Conservation (phyloP, 768 basidiomycete genomes). For the Multifurca ochricompacta region DNA sequence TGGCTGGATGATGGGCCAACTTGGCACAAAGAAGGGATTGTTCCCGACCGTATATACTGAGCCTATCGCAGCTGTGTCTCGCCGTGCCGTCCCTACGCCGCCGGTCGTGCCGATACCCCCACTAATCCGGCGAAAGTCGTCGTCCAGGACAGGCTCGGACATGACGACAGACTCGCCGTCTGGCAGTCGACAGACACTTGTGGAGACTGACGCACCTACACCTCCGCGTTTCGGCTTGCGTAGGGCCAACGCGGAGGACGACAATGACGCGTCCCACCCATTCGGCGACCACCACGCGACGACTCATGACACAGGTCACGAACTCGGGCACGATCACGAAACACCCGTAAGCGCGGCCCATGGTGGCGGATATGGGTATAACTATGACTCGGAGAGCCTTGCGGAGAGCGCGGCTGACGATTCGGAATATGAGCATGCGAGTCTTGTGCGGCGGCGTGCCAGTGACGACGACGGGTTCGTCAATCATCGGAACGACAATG, state of each 20-base stretch:
- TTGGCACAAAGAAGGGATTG: constrained; percentile 61
- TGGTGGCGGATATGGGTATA: constrained; percentile 31
- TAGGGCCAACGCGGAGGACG: constrained; percentile 26
- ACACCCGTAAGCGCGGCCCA: constrained; percentile 32
- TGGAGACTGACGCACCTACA: constrained; percentile 30
- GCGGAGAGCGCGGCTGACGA: constrained; percentile 32
- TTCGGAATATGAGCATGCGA: constrained; percentile 37
- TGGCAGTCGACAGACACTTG: constrained; percentile 16
- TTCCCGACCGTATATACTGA: constrained; percentile 80
- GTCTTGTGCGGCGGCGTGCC: constrained; percentile 25
- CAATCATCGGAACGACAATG: background rate
- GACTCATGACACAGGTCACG: constrained; percentile 23
- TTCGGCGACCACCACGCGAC: constrained; percentile 39
- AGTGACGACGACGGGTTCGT: constrained; percentile 19
- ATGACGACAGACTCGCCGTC: constrained; percentile 5
- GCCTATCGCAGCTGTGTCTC: constrained; percentile 28
- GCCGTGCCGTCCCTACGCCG: constrained; percentile 24
- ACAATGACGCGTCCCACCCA: constrained; percentile 42
- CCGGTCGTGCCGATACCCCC: constrained; percentile 6
- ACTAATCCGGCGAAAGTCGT: constrained; percentile 10
- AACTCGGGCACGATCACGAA: background rate
- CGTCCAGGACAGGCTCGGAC: constrained; percentile 1
- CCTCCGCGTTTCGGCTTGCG: constrained; percentile 40
- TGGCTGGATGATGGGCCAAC: constrained; percentile 87
- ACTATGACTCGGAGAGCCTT: constrained; percentile 35